A percentile compares a stretch with the other conserved stretches of the same genome.
Evolutionary conservation across 1,284 basidiomycete genomes (phyloP).

Genomic region (Rhodotorula sp.): DNA sequence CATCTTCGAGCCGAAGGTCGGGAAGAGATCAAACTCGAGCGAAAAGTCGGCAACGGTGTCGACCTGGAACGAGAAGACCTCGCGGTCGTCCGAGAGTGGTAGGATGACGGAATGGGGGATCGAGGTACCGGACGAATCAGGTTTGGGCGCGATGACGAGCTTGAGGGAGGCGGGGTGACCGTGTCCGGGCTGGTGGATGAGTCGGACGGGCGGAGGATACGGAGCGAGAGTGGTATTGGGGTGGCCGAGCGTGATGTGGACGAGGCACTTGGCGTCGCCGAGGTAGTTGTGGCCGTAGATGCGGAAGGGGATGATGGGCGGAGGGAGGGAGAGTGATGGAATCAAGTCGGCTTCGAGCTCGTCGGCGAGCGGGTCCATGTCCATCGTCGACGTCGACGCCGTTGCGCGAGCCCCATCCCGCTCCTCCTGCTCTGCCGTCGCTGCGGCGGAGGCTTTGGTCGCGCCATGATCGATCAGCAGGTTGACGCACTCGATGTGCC

Average conservation of each 20-base stretch:
- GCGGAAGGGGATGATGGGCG: slow-evolving; percentile 94
- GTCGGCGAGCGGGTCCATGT: slow-evolving; percentile 47
- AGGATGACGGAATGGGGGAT: slow-evolving; percentile 85
- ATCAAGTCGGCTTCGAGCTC: slow-evolving; percentile 70
- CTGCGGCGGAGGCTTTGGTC: slow-evolving; percentile 21
- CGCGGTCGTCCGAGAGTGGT: slow-evolving; percentile 74
- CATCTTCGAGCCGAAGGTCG: slow-evolving; percentile 97
- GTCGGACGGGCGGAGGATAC: slow-evolving; percentile 47
- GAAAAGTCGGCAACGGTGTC: slow-evolving; percentile 69
- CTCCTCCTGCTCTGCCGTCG: neutral
- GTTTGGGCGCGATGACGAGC: slow-evolving; percentile 79
- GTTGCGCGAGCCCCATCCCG: slow-evolving; percentile 16
- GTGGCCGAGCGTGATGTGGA: slow-evolving; percentile 84
- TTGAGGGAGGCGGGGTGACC: slow-evolving; percentile 69
- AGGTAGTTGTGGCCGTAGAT: slow-evolving; percentile 83
- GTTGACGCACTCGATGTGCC: slow-evolving; percentile 75
- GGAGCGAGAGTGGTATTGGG: slow-evolving; percentile 46
- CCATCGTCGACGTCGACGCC: slow-evolving; percentile 34
- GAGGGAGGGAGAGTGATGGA: slow-evolving; percentile 88
- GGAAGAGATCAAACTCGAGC: slow-evolving; percentile 92
- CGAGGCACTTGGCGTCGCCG: slow-evolving; percentile 73
- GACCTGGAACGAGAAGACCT: slow-evolving; percentile 88
- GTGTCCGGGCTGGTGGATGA: slow-evolving; percentile 53
- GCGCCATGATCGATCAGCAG: slow-evolving; percentile 64
- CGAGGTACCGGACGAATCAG: slow-evolving; percentile 65